These are phyloP conservation scores for Linum tenue DNA, from an alignment of 345 rosid genomes.

Conservation along the genomic window DNA sequence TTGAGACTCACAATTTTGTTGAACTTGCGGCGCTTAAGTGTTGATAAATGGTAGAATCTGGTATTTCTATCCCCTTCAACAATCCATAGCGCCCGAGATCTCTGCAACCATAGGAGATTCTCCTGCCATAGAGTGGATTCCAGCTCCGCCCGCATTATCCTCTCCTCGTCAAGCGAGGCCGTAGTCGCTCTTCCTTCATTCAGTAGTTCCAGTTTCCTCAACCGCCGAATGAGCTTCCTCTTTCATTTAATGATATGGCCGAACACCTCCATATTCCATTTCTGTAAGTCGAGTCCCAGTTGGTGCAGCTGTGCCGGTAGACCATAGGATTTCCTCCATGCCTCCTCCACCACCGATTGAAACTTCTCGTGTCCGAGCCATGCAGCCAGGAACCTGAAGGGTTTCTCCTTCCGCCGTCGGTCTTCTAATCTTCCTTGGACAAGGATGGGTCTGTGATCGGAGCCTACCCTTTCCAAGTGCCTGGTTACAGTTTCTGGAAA, in stretches of 20 bases:
- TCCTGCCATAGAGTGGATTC: background rate
- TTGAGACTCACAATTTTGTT: no score
- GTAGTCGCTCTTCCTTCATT: no score
- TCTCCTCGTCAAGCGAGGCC: background rate
- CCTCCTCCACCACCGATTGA: no score
- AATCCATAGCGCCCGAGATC: background rate
- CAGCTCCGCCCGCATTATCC: background rate
- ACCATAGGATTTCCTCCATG: background rate
- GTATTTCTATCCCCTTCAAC: background rate
- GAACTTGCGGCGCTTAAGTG: background rate
- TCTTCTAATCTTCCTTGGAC: background rate
- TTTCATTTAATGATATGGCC: background rate
- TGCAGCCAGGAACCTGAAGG: background rate
- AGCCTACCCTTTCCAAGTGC: background rate
- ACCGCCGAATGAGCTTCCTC: background rate
- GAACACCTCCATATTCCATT: background rate
- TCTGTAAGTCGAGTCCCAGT: background rate
- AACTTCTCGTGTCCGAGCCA: background rate
- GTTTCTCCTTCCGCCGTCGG: background rate
- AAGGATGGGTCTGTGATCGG: background rate
- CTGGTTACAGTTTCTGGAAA: background rate
- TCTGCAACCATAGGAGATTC: background rate
- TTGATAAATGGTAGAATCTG: background rate
- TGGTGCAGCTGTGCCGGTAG: no score
- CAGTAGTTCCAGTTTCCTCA: background rate